A percentile compares a stretch with the other conserved stretches of the same genome.
Conservation (phyloP, 306 rosid species). For the Castanea sativa region DNA sequence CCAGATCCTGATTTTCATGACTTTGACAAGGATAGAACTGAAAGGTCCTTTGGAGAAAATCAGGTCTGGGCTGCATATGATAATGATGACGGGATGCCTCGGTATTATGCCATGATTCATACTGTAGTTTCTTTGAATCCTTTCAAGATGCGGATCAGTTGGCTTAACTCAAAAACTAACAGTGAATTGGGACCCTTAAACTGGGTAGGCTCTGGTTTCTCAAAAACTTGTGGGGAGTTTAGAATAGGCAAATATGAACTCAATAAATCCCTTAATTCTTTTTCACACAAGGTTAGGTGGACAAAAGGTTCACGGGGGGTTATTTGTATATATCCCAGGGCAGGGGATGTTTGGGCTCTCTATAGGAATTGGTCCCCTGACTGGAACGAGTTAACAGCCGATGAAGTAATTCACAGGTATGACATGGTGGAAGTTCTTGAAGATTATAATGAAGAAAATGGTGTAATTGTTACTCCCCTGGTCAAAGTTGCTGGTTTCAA, state of each 20-base stretch:
- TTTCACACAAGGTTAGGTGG: constrained; percentile 84
- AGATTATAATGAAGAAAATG: constrained; percentile 60
- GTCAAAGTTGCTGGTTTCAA: constrained; percentile 90
- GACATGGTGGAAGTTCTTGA: constrained; percentile 86
- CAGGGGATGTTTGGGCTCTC: constrained; percentile 93
- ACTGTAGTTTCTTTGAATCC: constrained; percentile 57
- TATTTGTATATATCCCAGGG: constrained; percentile 67
- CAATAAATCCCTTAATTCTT: constrained; percentile 51
- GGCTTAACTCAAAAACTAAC: constrained; percentile 67
- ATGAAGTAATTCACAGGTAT: constrained; percentile 62
- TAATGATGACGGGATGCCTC: constrained; percentile 83
- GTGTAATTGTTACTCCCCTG: constrained; percentile 65
- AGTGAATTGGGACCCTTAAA: constrained; percentile 53
- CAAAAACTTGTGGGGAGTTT: constrained; percentile 76
- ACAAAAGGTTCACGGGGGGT: constrained; percentile 53
- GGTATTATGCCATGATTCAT: constrained; percentile 72
- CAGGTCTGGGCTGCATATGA: constrained; percentile 92
- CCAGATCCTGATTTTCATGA: constrained; percentile 88
- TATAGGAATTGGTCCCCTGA: constrained; percentile 82
- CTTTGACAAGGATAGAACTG: constrained; percentile 73
- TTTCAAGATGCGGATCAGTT: constrained; percentile 59
- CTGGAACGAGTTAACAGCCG: constrained; percentile 76
- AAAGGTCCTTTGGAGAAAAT: constrained; percentile 54
- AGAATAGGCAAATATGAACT: constrained; percentile 52
- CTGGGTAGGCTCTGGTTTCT: constrained; percentile 71